Evolutionary conservation across 805 yeast species (phyloP), one percentile per base, ranked within the genome.

Genomic region (Torulaspora franciscae): DNA sequence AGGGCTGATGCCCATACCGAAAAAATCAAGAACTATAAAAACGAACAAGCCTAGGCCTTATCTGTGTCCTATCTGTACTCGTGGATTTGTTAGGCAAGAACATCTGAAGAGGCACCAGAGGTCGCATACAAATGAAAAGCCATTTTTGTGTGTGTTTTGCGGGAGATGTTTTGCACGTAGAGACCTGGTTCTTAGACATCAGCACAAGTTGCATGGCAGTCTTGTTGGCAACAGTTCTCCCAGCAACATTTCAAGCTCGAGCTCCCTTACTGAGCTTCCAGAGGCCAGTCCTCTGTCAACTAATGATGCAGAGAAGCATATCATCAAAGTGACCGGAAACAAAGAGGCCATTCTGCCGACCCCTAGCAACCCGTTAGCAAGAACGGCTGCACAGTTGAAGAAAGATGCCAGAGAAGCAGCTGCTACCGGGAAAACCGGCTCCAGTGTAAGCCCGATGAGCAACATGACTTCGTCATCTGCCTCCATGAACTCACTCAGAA

Each of bases 31-130:
- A 36, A 74, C 81, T 47, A 83, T 86, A 61, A 86, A 87, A 64
- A 87, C 96, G 0, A 95, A 88, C 59, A 89, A 89, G 62, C 98
- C 98, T 10, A 73, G 98, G 47, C 98, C 98, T 1, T 95, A 87
- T 60, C 75, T 86, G 8, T 93, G 99, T 64, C 66, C 83, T 2
- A 83, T 87, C 4, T 93, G 99, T 63, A 87, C 97, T 1, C 74
- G 99, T 48, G 95, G 95, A 2, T 93, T 93, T 75, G 99, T 97
- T 1, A 76, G 99, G 43, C 73, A 87, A 39, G 99, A 91, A 66
- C 99, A 91, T 66, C 73, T 93, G 59, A 89, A 86, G 65, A 80
- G 99, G 46, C 99, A 91, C 61, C 95, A 89, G 57, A 72, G 97
- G 32, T 83, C 95, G 0, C 99, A 91, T 64, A 91, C 99, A 7